phyloP scores from a whole-genome alignment of 306 rosid species.

The Prunus mume region DNA sequence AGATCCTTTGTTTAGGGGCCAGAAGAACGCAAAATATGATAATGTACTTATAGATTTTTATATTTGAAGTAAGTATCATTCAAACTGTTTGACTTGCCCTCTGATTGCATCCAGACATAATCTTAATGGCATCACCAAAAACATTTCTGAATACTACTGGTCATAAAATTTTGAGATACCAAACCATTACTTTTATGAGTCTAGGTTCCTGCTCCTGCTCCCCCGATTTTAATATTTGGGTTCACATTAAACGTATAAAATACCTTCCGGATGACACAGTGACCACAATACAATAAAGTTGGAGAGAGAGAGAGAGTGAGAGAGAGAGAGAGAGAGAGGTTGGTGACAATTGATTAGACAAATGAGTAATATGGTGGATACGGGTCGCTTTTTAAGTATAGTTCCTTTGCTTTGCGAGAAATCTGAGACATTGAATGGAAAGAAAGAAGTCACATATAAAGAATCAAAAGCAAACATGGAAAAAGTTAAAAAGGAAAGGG shows the following conservation, averaged over 20 bases:
- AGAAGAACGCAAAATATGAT: not conserved
- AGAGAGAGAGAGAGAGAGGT: not conserved
- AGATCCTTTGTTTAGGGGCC: not conserved
- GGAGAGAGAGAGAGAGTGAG: not conserved
- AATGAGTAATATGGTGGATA: not conserved
- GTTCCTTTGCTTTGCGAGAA: not conserved
- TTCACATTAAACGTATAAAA: not conserved
- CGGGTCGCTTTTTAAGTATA: not conserved
- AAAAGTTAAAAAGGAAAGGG: not conserved
- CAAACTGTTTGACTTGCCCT: not conserved
- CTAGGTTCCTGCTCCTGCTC: not conserved
- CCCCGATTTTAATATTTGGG: not conserved
- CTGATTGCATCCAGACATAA: not conserved
- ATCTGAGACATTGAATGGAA: not conserved
- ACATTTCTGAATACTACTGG: too few relatives aligned
- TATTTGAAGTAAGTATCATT: not conserved
- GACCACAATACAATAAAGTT: not conserved
- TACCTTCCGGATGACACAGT: not conserved
- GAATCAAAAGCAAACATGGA: not conserved
- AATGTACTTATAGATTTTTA: not conserved
- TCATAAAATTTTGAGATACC: not conserved
- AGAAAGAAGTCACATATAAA: not conserved
- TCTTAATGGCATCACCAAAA: not conserved
- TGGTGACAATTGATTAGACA: not conserved
- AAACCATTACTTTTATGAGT: not conserved